Base-by-base conservation (phyloP, 257 asterid genomes). In the Osmanthus fragrans region DNA sequence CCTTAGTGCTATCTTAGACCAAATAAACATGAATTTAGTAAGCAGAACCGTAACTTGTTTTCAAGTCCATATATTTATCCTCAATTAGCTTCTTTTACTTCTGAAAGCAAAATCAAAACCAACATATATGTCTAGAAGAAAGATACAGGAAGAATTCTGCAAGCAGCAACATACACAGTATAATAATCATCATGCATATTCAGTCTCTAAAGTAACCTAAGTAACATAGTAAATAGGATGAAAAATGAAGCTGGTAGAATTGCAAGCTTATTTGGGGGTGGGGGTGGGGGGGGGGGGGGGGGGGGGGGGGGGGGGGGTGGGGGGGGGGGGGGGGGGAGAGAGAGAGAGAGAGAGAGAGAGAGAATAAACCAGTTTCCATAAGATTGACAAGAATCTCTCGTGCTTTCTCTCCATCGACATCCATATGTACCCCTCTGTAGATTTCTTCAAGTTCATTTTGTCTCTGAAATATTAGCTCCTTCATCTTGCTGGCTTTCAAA, bases 381-480 rank as follows among this genome's bases (percentile, higher is more conserved):
- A 83, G 88, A 70, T 77, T 77, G 76, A 42, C 70, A 70, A 92
- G 89, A 77, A 74, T 85, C 73, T 88, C 74, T 64, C 83, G 83
- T 37, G 90, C 87, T 80, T 86, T 90, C 69, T 80, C 92, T 40
- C 80, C 68, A 54, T 92, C 92, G 33, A 88, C 85, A 78, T 90
- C 92, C 89, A 92, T 77, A 84, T 92, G 97, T 80, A 85, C 91
- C 68, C 72, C 86, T 73, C 80, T 64, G 74, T 87, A 85, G 72
- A 92, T 90, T 81, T 89, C 90, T 84, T 92, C 97, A 23, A 92
- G 87, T 85, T 90, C 92, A 65, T 84, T 80, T 77, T 92, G 94
- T 79, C 94, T 90, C 85, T 86, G 87, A 80, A 89, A 76, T 80
- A 92, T 89, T 76, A 92, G 82, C 84, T 92, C 96, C 81, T 86